Base-by-base conservation (phyloP, 2,329 filamentous ascomycete genomes). In the Aschersonia sp. region DNA sequence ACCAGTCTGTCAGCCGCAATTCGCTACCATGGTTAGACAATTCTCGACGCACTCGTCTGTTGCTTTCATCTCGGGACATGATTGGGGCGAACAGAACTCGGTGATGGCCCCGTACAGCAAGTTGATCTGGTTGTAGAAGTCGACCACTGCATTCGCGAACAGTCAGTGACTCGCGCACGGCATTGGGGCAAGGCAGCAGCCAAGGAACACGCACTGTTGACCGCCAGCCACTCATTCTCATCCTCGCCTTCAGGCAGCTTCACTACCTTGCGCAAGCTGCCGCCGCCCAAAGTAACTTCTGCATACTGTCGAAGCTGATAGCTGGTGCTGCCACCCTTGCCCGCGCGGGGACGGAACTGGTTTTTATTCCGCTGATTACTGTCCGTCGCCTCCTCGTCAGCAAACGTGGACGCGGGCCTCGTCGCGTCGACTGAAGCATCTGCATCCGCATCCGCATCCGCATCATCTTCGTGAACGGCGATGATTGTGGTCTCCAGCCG, bases 91-190 rank as follows among this genome's bases (percentile, higher is more conserved):
- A 74, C 92, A 98, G 69, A 98, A 98, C 64, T 98, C 92, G 51
- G 92, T 98, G 63, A 98, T 98, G 55, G 92, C 92, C 51, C 94
- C 94, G 65, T 98, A 98, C 51, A 98, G 82, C 38, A 98, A 78
- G 69, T 98, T 98, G 73, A 98, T 94, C 69, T 98, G 92, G 72
- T 98, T 98, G 79, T 98, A 98, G 69, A 98, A 98, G 69, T 98
- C 92, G 71, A 98, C 92, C 72, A 98, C 89, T 95, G 56, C 30
- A 6, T 42, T 42, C n/a, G 5, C 20, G 7, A 10, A 9, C 10
- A 31, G 32, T 52, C 35, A 54, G 45, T 30, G 6, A 10, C 10
- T 38, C 2, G 20, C 20, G 20, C 20, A 20, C 20, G 20, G 20
- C 20, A 20, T 20, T 20, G 20, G 20, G 20, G 20, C 20, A 38